These are phyloP conservation scores for Nitzschia putrida DNA, from an alignment of 108 stramenopile species.

Conservation along the genomic window DNA sequence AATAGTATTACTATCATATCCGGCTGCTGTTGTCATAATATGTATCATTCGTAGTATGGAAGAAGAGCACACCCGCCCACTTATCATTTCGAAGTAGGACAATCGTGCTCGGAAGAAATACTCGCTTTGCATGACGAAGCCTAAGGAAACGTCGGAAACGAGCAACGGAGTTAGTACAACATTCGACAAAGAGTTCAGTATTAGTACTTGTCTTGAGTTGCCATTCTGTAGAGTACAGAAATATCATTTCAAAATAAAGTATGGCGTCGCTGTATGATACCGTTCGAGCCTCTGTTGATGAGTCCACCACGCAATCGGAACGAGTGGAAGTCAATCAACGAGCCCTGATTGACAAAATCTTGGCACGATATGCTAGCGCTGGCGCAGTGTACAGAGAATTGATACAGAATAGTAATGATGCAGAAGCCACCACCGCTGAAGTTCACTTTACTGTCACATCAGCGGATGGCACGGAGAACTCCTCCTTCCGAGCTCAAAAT, in stretches of 20 bases:
- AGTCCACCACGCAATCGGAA: conserved; percentile 32
- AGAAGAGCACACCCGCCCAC: too few relatives aligned
- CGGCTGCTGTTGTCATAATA: too few relatives aligned
- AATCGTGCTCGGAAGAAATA: too few relatives aligned
- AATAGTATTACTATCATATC: too few relatives aligned
- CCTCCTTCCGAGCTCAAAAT: neutral
- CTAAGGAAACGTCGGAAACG: too few relatives aligned
- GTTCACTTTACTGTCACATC: conserved; percentile 64
- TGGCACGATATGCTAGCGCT: conserved; percentile 80
- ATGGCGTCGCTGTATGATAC: conserved; percentile 18
- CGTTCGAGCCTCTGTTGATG: conserved; percentile 12
- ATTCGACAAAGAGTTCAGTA: too few relatives aligned
- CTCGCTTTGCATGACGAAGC: too few relatives aligned
- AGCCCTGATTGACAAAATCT: conserved; percentile 87
- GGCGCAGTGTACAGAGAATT: conserved; percentile 84
- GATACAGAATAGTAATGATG: conserved; percentile 86
- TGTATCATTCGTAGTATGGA: too few relatives aligned
- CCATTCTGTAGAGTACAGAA: neutral
- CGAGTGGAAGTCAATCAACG: conserved; percentile 86
- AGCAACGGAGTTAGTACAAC: too few relatives aligned
- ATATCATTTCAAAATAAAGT: too few relatives aligned
- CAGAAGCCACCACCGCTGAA: conserved; percentile 75
- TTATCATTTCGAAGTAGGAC: too few relatives aligned
- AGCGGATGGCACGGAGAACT: neutral
- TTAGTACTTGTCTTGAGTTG: neutral